Evolutionary conservation across 2,329 filamentous ascomycete species (phyloP).

Genomic region (Sporothrix pseudoabietina): DNA sequence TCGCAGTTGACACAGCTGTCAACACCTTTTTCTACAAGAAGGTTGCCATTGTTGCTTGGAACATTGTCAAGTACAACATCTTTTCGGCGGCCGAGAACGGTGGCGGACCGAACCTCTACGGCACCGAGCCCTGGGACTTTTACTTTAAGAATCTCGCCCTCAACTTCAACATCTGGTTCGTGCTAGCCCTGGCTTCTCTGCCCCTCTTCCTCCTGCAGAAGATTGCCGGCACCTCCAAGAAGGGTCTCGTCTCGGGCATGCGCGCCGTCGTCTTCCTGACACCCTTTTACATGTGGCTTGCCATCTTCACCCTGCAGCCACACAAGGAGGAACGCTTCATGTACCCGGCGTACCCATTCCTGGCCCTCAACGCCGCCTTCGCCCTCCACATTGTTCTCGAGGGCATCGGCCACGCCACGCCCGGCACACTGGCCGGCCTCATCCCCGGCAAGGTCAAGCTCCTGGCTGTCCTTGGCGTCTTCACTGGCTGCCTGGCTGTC

Average conservation of each 20-base stretch:
- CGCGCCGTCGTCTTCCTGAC: slow-evolving; percentile 75
- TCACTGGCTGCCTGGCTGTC: slow-evolving; percentile 41
- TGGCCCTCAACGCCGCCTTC: slow-evolving; percentile 85
- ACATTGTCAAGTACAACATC: slow-evolving; percentile 95
- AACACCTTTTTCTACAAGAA: slow-evolving; percentile 87
- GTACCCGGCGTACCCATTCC: slow-evolving; percentile 92
- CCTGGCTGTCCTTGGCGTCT: slow-evolving; percentile 51
- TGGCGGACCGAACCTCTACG: slow-evolving; percentile 88
- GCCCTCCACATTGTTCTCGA: slow-evolving; percentile 78
- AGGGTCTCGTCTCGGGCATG: slow-evolving; percentile 69
- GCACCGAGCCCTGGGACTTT: slow-evolving; percentile 95
- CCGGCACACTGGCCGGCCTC: slow-evolving; percentile 66
- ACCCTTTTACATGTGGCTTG: slow-evolving; percentile 94
- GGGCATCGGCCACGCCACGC: slow-evolving; percentile 70
- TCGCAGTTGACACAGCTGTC: slow-evolving; percentile 63
- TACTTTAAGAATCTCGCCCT: slow-evolving; percentile 88
- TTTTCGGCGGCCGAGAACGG: slow-evolving; percentile 77
- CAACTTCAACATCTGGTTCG: slow-evolving; percentile 95
- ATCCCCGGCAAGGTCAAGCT: slow-evolving; percentile 78
- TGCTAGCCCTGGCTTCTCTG: slow-evolving; percentile 72
- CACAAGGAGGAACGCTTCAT: slow-evolving; percentile 99
- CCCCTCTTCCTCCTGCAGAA: slow-evolving; percentile 78
- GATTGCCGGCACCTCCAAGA: slow-evolving; percentile 59
- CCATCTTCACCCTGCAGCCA: slow-evolving; percentile 86
- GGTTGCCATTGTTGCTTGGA: slow-evolving; percentile 76